Evolutionary conservation across 805 yeast species (phyloP).

Genomic region (Maudiozyma saulgeensis): DNA sequence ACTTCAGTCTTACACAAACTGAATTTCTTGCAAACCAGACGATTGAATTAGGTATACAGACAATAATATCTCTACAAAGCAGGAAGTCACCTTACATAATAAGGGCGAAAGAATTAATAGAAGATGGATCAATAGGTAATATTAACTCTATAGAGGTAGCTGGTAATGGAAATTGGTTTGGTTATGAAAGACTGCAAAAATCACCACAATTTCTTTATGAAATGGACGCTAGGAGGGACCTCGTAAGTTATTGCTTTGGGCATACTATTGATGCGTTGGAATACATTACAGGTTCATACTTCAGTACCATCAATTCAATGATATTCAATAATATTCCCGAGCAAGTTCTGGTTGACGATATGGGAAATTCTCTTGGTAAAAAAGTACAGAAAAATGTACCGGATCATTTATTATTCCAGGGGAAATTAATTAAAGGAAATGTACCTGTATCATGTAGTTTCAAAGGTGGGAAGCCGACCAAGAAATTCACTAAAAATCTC

Average conservation of each 20-base stretch:
- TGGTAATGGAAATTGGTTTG: slow-evolving; percentile 17
- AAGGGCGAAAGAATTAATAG: slow-evolving; percentile 15
- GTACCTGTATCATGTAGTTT: slow-evolving; percentile 17
- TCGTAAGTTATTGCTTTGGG: slow-evolving; percentile 14
- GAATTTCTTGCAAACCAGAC: slow-evolving; percentile 10
- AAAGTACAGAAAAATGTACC: slow-evolving; percentile 11
- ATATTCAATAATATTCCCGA: slow-evolving; percentile 14
- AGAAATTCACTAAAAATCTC: slow-evolving; percentile 15
- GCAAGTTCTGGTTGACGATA: slow-evolving; percentile 12
- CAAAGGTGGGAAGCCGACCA: slow-evolving; percentile 18
- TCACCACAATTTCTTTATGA: slow-evolving; percentile 14
- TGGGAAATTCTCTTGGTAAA: slow-evolving; percentile 7
- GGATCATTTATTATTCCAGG: slow-evolving; percentile 18
- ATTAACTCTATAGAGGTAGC: slow-evolving; percentile 15
- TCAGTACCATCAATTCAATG: slow-evolving; percentile 12
- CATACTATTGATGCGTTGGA: slow-evolving; percentile 17
- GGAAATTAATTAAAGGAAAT: slow-evolving; percentile 10
- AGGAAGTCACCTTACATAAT: slow-evolving; percentile 16
- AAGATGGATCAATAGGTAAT: slow-evolving; percentile 15
- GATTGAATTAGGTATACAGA: slow-evolving; percentile 9
- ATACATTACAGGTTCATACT: slow-evolving; percentile 15
- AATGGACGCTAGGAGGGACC: slow-evolving; percentile 9
- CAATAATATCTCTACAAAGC: slow-evolving; percentile 15
- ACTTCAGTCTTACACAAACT: slow-evolving; percentile 8
- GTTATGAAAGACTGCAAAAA: slow-evolving; percentile 13